Conservation (phyloP, 257 asterid genomes). For the Ilex aquifolium region DNA sequence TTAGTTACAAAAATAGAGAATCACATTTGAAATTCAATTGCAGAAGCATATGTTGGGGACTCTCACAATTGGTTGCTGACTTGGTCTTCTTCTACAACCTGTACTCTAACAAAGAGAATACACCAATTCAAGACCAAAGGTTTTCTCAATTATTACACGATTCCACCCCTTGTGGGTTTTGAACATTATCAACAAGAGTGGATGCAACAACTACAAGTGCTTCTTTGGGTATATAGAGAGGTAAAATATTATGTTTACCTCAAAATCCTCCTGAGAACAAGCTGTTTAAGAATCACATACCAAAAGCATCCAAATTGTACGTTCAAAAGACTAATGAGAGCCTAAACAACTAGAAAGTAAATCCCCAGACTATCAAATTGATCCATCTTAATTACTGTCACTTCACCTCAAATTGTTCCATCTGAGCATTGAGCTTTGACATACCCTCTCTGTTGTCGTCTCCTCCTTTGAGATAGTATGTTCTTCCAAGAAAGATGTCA, state of each 20-base stretch:
- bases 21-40: no score
- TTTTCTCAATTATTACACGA: slow-evolving; percentile 45
- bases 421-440: slow-evolving; percentile 34
- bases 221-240: slow-evolving; percentile 48
- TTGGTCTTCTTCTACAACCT: no score
- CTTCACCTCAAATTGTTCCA: slow-evolving; percentile 44
- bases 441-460: slow-evolving; percentile 42
- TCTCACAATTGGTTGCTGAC: no score
- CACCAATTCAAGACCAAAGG: slow-evolving; percentile 36
- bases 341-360: no score
- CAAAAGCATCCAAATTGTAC: slow-evolving; percentile 7
- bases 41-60: no score
- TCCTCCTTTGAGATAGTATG: slow-evolving; percentile 37
- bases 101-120: slow-evolving; percentile 45
- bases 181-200: slow-evolving; percentile 35
- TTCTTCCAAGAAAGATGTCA: slow-evolving; percentile 38
- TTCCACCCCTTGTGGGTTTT: slow-evolving; percentile 49
- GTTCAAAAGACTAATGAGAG: no score
- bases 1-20: no score
- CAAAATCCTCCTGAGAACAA: slow-evolving; percentile 29
- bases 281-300: slow-evolving; percentile 16
- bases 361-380: no score
- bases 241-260: slow-evolving; percentile 48
- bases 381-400: slow-evolving; percentile 2
- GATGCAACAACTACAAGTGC: slow-evolving; percentile 39